phyloP scores from a whole-genome alignment of 306 rosid species.

The Comarum palustre region DNA sequence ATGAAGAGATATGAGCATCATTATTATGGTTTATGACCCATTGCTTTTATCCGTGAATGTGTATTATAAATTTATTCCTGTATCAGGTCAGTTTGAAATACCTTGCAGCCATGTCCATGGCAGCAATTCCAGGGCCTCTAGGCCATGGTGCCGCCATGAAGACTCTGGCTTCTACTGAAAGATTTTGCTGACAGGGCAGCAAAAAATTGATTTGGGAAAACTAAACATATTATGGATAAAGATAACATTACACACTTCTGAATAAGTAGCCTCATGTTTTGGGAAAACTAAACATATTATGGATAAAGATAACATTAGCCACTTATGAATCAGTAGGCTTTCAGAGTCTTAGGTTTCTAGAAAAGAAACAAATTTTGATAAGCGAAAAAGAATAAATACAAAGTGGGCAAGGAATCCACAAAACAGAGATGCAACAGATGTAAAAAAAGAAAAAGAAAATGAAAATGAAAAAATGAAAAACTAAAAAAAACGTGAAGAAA shows the following conservation, averaged over 20 bases:
- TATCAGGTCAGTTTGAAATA: neutral
- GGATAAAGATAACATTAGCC: neutral
- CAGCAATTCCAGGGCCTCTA: conserved; percentile 1
- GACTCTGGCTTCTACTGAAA: neutral
- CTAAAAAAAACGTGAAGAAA: neutral
- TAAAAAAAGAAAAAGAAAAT: too few relatives aligned
- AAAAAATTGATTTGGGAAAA: neutral
- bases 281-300: neutral
- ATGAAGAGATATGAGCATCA: neutral
- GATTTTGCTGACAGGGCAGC: neutral
- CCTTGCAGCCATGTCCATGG: neutral
- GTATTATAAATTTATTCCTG: neutral
- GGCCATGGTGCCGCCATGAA: neutral
- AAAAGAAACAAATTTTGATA: neutral
- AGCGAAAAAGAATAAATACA: neutral
- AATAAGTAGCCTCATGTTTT: too few relatives aligned
- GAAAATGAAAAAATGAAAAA: too few relatives aligned
- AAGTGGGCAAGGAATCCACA: neutral
- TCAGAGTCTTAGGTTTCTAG: neutral
- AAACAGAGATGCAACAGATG: neutral
- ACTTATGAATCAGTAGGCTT: neutral
- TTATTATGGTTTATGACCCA: neutral
- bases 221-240: neutral
- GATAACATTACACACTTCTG: neutral
- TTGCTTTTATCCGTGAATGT: conserved; percentile 1